Base-by-base conservation (phyloP, 768 basidiomycete species). In the Tylopilus sp. region DNA sequence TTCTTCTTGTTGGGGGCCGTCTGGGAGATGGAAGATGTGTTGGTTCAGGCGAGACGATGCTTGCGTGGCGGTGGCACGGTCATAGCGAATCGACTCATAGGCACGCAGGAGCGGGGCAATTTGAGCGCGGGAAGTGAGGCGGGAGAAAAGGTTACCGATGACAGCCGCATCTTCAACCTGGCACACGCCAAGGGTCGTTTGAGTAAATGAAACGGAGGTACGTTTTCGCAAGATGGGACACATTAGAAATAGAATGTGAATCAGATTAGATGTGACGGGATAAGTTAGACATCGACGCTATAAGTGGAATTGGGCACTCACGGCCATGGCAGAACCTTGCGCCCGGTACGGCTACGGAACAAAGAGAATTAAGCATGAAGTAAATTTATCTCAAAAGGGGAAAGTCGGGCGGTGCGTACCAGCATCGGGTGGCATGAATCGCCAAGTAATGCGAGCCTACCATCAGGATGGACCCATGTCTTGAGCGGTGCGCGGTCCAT, bases 351-450 rank as follows among this genome's bases (percentile, higher is more conserved):
- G 80, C 75, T 72, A 33, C 0, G 17, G 33, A 22, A 21, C 7
- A 9, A 30, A 9, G n/a, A 17, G 36, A 36, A 36, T 18, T n/a
- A 12, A 12, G 3, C 38, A 18, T 52, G 12, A 53, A 35, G 44
- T 7, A 33, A 42, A 15, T 3, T n/a, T 26, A 3, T 26, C 31
- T 28, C 12, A 1, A 25, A n/a, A 38, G 17, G 10, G 6, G 11
- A 11, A 26, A 40, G 15, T 4, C 1, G 22, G 5, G 20, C n/a
- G 3, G 6, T 33, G 25, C 69, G 36, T 46, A 71, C 67, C 25
- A 80, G 67, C 77, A 81, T 82, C 2, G 81, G 76, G 60, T 82
- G 81, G 42, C 79, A 80, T 0, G 80, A 72, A 57, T 82, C 81
- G 2, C 81, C 81, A 0, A 82, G 66, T 15, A 82, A 61, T 4